Evolutionary conservation across 495 filamentous ascomycete species (phyloP).

Genomic region (Penicillium salamii): DNA sequence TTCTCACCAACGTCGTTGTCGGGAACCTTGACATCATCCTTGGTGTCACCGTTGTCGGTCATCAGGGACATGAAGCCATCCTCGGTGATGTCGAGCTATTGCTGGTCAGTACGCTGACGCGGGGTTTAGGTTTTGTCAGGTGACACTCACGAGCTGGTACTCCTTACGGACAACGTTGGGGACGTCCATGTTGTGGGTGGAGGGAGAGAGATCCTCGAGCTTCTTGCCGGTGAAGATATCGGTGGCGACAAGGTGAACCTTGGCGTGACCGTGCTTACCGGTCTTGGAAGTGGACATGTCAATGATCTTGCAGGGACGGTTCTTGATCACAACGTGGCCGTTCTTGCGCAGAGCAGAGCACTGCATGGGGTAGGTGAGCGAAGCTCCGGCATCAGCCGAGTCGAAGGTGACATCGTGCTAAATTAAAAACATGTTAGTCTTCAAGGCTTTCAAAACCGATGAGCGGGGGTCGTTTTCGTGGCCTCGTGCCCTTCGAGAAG

Average conservation of each 20-base stretch:
- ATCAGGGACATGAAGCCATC: slow-evolving; percentile 92
- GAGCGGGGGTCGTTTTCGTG: slow-evolving; percentile 3
- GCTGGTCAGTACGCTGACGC: background rate
- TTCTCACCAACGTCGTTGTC: slow-evolving; percentile 83
- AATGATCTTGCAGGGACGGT: slow-evolving; percentile 98
- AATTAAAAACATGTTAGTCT: slow-evolving; percentile 10
- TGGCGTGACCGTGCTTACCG: slow-evolving; percentile 99
- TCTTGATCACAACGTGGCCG: slow-evolving; percentile 96
- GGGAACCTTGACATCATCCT: slow-evolving; percentile 93
- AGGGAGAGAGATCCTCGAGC: slow-evolving; percentile 97
- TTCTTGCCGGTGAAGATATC: slow-evolving; percentile 99
- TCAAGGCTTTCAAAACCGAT: background rate
- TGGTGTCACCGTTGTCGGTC: slow-evolving; percentile 72
- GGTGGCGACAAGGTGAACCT: slow-evolving; percentile 94
- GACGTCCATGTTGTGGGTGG: slow-evolving; percentile 99
- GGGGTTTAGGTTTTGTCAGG: background rate
- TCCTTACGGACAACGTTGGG: slow-evolving; percentile 85
- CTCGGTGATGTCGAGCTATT: slow-evolving; percentile 79
- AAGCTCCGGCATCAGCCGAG: slow-evolving; percentile 88
- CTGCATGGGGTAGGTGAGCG: slow-evolving; percentile 93
- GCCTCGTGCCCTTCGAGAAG: slow-evolving; percentile 18
- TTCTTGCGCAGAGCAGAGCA: slow-evolving; percentile 99
- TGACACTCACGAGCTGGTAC: slow-evolving; percentile 80
- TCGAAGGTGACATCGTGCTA: slow-evolving; percentile 93
- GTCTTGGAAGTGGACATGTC: slow-evolving; percentile 99